Conservation (phyloP, 2,329 filamentous ascomycete species). For the Stemphylium vesicarium region DNA sequence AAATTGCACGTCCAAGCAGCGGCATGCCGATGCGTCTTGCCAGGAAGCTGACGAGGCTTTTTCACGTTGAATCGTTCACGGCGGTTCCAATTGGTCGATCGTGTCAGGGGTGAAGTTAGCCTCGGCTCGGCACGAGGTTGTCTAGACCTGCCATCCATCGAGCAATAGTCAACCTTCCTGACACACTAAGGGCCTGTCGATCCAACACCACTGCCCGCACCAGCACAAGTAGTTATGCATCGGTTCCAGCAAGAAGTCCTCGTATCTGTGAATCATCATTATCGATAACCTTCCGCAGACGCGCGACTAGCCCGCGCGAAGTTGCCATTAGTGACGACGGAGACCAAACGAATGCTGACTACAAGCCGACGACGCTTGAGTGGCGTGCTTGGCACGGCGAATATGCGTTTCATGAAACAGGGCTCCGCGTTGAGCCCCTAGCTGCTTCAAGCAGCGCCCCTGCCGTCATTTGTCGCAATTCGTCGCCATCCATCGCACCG, state of each 20-base stretch:
- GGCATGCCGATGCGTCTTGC: conserved; percentile 10
- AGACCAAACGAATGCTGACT: conserved; percentile 8
- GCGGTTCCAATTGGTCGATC: conserved; percentile 18
- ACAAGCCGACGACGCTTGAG: not conserved
- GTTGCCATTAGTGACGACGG: not conserved
- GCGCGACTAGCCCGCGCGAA: not conserved
- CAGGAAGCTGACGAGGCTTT: conserved; percentile 26
- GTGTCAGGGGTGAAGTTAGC: conserved; percentile 20
- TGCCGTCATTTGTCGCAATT: conserved; percentile 25
- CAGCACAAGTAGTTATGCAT: conserved; percentile 4
- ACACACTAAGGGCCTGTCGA: conserved; percentile 18
- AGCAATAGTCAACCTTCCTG: conserved; percentile 22
- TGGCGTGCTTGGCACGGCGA: conserved; percentile 22
- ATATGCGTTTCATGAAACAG: conserved; percentile 37
- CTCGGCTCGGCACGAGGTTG: conserved; percentile 37
- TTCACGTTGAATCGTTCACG: conserved; percentile 12
- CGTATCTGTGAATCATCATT: not conserved
- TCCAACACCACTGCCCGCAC: conserved; percentile 11
- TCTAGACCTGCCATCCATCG: conserved; percentile 20
- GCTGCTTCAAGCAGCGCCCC: conserved; percentile 25
- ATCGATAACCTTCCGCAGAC: not conserved
- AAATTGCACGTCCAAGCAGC: conserved; percentile 3
- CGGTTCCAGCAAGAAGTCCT: not conserved
- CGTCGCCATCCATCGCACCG: conserved; percentile 8
- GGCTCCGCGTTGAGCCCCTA: conserved; percentile 22